Evolutionary conservation across 2,329 filamentous ascomycete species (phyloP).

Genomic region (Fusarium mangiferae): DNA sequence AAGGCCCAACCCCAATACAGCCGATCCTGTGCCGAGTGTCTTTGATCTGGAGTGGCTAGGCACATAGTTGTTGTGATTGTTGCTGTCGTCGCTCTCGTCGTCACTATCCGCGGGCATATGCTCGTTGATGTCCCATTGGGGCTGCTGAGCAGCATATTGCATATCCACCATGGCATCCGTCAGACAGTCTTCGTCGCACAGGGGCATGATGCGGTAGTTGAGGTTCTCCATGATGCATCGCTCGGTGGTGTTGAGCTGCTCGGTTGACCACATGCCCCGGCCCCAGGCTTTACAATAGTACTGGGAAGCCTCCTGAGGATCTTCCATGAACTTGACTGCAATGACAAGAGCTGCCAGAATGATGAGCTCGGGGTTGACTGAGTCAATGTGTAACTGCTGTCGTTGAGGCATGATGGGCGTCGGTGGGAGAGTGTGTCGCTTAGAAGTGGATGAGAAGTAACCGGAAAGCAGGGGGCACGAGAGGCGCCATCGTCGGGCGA

Average conservation of each 20-base stretch:
- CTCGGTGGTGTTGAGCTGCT: conserved; percentile 73
- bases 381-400: conserved; percentile 66
- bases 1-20: conserved; percentile 39
- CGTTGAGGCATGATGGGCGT: conserved; percentile 47
- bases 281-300: conserved; percentile 67
- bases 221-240: conserved; percentile 72
- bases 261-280: conserved; percentile 64
- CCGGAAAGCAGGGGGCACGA: conserved; percentile 61
- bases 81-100: conserved; percentile 42
- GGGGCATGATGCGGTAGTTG: conserved; percentile 69
- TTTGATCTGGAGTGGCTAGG: conserved; percentile 50
- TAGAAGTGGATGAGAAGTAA: conserved; percentile 46
- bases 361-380: conserved; percentile 70
- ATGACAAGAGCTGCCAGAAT: conserved; percentile 71
- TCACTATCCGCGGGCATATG: conserved; percentile 47
- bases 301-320: conserved; percentile 63
- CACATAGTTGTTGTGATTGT: conserved; percentile 38
- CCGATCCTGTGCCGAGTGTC: conserved; percentile 45
- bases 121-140: conserved; percentile 41
- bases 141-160: conserved; percentile 63
- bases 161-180: conserved; percentile 71
- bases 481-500: conserved; percentile 70
- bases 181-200: conserved; percentile 67
- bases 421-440: conserved; percentile 62
- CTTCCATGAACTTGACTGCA: conserved; percentile 73